Evolutionary conservation across 176 grass and related monocot species (phyloP).

Genomic region (Bromus sterilis): DNA sequence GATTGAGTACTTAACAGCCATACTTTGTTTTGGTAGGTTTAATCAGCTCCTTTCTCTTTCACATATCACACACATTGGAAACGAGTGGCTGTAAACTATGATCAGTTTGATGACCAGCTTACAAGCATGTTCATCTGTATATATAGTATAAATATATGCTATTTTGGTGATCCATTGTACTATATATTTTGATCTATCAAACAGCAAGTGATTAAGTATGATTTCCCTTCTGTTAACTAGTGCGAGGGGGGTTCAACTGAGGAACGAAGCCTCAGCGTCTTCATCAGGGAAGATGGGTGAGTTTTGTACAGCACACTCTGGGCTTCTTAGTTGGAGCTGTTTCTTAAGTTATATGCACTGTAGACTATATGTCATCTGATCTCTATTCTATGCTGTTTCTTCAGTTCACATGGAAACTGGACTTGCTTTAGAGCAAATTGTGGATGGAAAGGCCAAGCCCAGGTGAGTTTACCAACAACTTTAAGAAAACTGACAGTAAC

Average conservation of each 20-base stretch:
- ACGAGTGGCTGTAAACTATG: neutral
- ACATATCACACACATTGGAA: neutral
- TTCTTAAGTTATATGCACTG: constrained; percentile 1
- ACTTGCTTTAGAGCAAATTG: constrained; percentile 73
- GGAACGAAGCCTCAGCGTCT: constrained; percentile 44
- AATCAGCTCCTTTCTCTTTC: neutral
- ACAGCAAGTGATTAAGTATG: constrained; percentile 5
- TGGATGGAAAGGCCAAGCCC: constrained; percentile 58
- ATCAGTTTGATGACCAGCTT: neutral
- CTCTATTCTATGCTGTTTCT: constrained; percentile 17
- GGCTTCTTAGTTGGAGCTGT: neutral
- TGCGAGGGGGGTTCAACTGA: constrained; percentile 47
- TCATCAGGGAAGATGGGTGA: constrained; percentile 38
- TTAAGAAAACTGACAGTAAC: neutral
- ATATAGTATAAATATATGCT: neutral
- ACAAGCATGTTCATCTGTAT: neutral
- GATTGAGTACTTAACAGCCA: neutral
- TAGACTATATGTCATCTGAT: neutral
- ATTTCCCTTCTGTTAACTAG: constrained; percentile 38
- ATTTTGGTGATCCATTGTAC: constrained; percentile 4
- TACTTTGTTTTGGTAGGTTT: neutral
- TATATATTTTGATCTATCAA: neutral
- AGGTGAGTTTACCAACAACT: constrained; percentile 29
- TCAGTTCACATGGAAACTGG: constrained; percentile 52
- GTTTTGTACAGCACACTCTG: constrained; percentile 22